Evolutionary conservation across 1,139 yeast species (phyloP).

Genomic region (Candida tropicalis): DNA sequence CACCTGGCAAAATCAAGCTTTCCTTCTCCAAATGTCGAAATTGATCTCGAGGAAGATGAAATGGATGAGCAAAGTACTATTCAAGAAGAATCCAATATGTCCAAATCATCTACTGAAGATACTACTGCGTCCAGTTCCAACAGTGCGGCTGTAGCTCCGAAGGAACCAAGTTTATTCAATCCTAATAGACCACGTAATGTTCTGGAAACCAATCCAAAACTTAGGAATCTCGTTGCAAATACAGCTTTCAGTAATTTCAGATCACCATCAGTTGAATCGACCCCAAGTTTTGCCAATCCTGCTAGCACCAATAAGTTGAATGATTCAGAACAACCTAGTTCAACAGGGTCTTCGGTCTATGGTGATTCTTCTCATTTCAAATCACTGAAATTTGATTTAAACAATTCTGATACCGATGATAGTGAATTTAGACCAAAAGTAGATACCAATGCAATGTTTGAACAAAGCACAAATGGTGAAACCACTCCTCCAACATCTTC

Average conservation of each 20-base stretch:
- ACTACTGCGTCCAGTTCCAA: too few species aligned
- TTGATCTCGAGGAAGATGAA: conserved; percentile 12
- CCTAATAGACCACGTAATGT: conserved; percentile 7
- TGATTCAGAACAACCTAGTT: neutral
- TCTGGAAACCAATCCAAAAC: conserved; percentile 12
- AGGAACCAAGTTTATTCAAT: neutral
- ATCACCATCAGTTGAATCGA: conserved; percentile 17
- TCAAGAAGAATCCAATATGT: conserved; percentile 6
- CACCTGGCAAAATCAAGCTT: conserved; percentile 13
- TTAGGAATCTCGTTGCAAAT: conserved; percentile 27
- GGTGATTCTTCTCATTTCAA: neutral
- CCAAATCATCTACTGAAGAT: neutral
- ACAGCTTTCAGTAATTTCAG: conserved; percentile 48
- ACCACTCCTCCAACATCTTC: conserved; percentile 29
- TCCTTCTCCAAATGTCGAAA: conserved; percentile 19
- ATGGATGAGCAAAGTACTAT: conserved; percentile 11
- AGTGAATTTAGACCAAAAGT: conserved; percentile 8
- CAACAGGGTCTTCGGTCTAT: conserved; percentile 1
- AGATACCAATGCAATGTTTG: conserved; percentile 19
- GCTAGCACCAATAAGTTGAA: neutral
- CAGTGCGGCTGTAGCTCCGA: neutral
- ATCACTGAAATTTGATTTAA: conserved; percentile 4
- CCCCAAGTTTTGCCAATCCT: conserved; percentile 11
- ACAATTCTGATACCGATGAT: conserved; percentile 12
- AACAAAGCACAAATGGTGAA: conserved; percentile 22